These are phyloP conservation scores for Wallemia mellicola DNA, from an alignment of 1,284 basidiomycete species.

Conservation along the genomic window DNA sequence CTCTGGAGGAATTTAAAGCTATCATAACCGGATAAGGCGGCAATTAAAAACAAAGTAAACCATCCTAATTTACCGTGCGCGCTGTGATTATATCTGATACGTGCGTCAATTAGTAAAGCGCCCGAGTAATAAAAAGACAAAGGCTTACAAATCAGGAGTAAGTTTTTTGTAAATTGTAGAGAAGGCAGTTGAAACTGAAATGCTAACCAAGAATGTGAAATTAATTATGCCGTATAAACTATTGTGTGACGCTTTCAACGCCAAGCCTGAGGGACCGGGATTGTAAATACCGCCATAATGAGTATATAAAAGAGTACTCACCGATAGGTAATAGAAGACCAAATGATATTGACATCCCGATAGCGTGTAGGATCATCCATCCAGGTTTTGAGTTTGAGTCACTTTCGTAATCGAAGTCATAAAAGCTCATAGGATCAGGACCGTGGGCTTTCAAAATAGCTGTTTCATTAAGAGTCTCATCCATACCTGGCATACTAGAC, in stretches of 20 bases:
- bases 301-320: conserved; percentile 15
- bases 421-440: conserved; percentile 39
- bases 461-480: conserved; percentile 38
- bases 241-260: conserved; percentile 38
- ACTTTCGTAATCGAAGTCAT: conserved; percentile 16
- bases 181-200: conserved; percentile 27
- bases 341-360: conserved; percentile 40
- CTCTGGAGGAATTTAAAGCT: conserved; percentile 22
- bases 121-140: conserved; percentile 5
- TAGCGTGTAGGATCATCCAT: conserved; percentile 32
- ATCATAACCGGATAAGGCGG: conserved; percentile 29
- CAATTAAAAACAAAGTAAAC: conserved; percentile 25
- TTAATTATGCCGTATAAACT: conserved; percentile 26
- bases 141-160: conserved; percentile 42
- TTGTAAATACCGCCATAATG: no score
- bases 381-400: conserved; percentile 14
- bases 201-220: conserved; percentile 26
- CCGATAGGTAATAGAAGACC: conserved; percentile 42
- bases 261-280: no score
- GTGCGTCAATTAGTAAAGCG: conserved; percentile 5
- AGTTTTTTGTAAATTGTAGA: conserved; percentile 36
- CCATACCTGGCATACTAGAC: neutral
- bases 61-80: conserved; percentile 35
- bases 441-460: conserved; percentile 29
- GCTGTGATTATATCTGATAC: conserved; percentile 32